Conservation (phyloP, 1,284 basidiomycete species). For the Vanrija pseudolonga region DNA sequence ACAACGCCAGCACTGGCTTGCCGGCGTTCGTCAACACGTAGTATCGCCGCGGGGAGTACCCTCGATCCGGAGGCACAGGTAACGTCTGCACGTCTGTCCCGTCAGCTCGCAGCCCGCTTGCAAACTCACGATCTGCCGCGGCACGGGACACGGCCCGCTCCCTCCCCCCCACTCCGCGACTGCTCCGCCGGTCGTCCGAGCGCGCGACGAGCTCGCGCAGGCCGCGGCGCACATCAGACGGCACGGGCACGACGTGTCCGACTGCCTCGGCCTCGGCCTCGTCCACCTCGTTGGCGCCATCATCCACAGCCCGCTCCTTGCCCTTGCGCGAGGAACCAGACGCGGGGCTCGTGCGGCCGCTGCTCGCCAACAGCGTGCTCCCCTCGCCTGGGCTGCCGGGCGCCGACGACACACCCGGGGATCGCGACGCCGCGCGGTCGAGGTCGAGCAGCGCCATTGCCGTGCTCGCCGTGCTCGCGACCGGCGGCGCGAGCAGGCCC, state of each 20-base stretch:
- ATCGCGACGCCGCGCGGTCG: not conserved
- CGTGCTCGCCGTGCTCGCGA: not conserved
- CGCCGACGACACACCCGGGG: not conserved
- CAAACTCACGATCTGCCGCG: not conserved
- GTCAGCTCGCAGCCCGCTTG: not conserved
- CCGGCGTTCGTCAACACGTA: constrained; percentile 91
- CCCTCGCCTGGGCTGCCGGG: not conserved
- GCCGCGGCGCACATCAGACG: constrained; percentile 2
- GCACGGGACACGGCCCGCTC: not conserved
- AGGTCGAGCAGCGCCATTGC: not conserved
- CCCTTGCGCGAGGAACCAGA: constrained; percentile 2
- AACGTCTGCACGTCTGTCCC: not conserved
- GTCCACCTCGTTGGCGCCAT: not conserved
- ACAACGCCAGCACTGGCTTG: constrained; percentile 88
- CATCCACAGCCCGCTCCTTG: constrained; percentile 11
- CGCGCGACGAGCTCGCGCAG: constrained; percentile 8
- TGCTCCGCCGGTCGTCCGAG: not conserved
- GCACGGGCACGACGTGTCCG: not conserved
- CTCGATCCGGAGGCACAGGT: not conserved
- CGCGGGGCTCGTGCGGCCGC: not conserved
- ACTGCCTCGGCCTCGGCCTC: not conserved
- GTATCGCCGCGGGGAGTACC: constrained; percentile 59
- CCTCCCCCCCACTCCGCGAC: not conserved
- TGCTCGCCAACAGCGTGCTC: too few species aligned
- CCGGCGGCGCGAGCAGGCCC: not conserved